Conservation (phyloP, 2,329 filamentous ascomycete species). For the Septoria petroselini region DNA sequence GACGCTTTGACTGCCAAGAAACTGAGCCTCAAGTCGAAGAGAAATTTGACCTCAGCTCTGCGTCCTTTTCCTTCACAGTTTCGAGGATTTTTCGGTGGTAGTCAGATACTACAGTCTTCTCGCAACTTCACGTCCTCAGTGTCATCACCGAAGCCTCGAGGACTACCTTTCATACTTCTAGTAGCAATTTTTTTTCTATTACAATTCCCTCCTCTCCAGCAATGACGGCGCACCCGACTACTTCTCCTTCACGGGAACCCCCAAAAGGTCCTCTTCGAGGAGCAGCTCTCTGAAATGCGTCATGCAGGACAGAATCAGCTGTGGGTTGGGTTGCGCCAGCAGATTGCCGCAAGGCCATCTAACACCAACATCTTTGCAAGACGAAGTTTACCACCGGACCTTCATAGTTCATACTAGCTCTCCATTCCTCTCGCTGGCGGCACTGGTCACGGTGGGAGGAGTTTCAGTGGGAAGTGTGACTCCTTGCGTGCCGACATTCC, state of each 20-base stretch:
- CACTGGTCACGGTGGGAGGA: constrained; percentile 11
- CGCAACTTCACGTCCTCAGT: not conserved
- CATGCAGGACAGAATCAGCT: constrained; percentile 31
- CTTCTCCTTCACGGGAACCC: constrained; percentile 27
- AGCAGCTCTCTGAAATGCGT: constrained; percentile 33
- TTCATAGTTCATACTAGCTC: constrained; percentile 36
- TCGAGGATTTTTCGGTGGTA: too few relatives aligned
- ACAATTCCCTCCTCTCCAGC: constrained; percentile 9
- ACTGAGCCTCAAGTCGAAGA: not conserved
- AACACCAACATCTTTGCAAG: constrained; percentile 25
- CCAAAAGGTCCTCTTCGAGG: constrained; percentile 34
- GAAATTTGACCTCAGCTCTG: not conserved
- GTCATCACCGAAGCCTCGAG: not conserved
- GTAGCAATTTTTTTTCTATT: too few relatives aligned
- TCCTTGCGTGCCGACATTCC: constrained; percentile 34
- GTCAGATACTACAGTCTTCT: too few relatives aligned
- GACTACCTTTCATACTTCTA: too few relatives aligned
- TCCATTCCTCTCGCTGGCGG: constrained; percentile 16
- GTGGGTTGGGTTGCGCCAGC: constrained; percentile 31
- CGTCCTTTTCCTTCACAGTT: not conserved
- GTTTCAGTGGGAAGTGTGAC: constrained; percentile 32
- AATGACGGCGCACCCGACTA: constrained; percentile 32
- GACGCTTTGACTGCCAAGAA: not conserved
- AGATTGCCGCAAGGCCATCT: constrained; percentile 14
- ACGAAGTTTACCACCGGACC: constrained; percentile 32